Conservation (phyloP, 768 basidiomycete genomes). For the Solioccasus polychromus region DNA sequence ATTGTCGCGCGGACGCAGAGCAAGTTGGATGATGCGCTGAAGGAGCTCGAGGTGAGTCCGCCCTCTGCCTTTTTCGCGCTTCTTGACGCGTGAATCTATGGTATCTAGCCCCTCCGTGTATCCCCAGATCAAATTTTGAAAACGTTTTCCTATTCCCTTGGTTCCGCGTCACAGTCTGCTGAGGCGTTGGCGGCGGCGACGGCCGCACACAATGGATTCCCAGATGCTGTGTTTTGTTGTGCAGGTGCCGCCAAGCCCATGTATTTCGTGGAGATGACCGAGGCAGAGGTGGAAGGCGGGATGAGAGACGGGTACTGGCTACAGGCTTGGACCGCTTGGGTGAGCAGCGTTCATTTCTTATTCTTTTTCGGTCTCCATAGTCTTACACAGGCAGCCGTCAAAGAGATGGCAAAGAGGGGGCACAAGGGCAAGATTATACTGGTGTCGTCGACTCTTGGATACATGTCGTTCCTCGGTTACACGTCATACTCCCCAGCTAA, state of each 20-base stretch:
- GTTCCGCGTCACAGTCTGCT: constrained; percentile 47
- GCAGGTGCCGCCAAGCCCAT: constrained; percentile 72
- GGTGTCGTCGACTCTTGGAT: constrained; percentile 70
- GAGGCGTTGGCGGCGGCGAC: constrained; percentile 64
- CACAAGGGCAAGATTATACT: constrained; percentile 71
- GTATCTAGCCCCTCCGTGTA: constrained; percentile 46
- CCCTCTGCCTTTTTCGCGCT: neutral
- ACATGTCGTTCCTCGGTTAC: constrained; percentile 76
- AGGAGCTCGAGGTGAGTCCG: constrained; percentile 58
- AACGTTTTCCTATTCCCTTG: constrained; percentile 65
- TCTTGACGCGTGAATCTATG: neutral
- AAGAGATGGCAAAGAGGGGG: constrained; percentile 57
- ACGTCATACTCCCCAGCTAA: constrained; percentile 81
- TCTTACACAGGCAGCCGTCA: constrained; percentile 55
- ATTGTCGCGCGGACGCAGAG: constrained; percentile 77
- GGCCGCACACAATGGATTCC: constrained; percentile 52
- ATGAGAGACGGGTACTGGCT: constrained; percentile 28
- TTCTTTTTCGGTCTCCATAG: neutral
- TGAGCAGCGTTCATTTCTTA: neutral
- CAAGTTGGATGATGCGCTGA: constrained; percentile 58
- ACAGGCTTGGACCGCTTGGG: constrained; percentile 55
- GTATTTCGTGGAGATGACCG: constrained; percentile 70
- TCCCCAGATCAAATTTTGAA: constrained; percentile 59
- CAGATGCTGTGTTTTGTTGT: constrained; percentile 78
- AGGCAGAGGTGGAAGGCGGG: constrained; percentile 53